Percentiles rank a stretch among this genome's conserved stretches.
Evolutionary conservation across 2,329 filamentous ascomycete genomes (phyloP).

Genomic region (Pezicula rhizophila): DNA sequence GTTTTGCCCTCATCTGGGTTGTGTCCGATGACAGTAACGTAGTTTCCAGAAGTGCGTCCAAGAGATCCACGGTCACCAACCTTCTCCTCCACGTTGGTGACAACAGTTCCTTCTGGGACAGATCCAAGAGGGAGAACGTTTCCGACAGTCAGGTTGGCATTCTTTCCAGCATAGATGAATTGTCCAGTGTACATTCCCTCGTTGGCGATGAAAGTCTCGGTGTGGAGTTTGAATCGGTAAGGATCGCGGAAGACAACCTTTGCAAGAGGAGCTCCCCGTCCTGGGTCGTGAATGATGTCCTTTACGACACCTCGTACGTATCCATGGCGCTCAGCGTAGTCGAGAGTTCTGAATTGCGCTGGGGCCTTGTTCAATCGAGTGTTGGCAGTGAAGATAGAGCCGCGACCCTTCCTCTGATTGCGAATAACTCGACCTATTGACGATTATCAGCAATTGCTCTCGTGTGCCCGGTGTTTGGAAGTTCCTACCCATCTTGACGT

Average conservation of each 20-base stretch:
- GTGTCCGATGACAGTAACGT: conserved; percentile 96
- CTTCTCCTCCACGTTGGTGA: conserved; percentile 99
- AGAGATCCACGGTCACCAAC: conserved; percentile 92
- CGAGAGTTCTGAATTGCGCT: conserved; percentile 93
- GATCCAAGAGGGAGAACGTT: conserved; percentile 93
- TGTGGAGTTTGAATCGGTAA: conserved; percentile 95
- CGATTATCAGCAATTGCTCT: not conserved
- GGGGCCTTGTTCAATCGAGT: conserved; percentile 92
- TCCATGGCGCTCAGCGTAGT: conserved; percentile 94
- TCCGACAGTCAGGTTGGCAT: conserved; percentile 91
- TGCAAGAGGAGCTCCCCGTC: conserved; percentile 95
- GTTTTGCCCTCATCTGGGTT: conserved; percentile 99
- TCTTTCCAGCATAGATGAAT: conserved; percentile 99
- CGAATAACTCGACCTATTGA: conserved; percentile 53
- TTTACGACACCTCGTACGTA: conserved; percentile 97
- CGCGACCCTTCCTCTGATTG: conserved; percentile 73
- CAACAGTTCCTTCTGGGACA: conserved; percentile 97
- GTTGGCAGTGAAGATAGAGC: conserved; percentile 72
- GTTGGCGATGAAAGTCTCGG: conserved; percentile 99
- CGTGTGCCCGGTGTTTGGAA: no score
- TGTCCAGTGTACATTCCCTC: conserved; percentile 99
- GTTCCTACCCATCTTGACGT: no score
- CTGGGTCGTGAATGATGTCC: conserved; percentile 96
- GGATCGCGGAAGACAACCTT: conserved; percentile 96
- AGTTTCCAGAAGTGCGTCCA: conserved; percentile 97